Evolutionary conservation across 2,329 filamentous ascomycete genomes (phyloP).

Genomic region (Pyrenochaeta sp.): DNA sequence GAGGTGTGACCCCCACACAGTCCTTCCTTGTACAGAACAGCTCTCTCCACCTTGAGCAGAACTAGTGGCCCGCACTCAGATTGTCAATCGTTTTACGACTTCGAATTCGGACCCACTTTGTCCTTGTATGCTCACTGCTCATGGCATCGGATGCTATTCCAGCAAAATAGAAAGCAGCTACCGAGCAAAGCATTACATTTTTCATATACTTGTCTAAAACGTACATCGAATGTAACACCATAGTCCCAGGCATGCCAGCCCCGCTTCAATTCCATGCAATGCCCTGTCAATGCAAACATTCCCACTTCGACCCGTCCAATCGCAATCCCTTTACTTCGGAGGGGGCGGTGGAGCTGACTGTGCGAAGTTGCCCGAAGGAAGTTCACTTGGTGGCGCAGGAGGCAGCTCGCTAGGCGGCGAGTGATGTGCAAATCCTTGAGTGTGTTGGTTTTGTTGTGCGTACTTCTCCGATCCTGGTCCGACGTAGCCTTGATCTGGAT

Average conservation of each 20-base stretch:
- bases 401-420: background rate
- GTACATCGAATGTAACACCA: background rate
- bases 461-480: background rate
- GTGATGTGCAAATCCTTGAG: background rate
- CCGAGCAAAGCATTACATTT: background rate
- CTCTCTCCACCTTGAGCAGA: background rate
- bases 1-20: background rate
- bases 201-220: background rate
- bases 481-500: slow-evolving; percentile 1
- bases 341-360: background rate
- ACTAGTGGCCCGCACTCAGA: background rate
- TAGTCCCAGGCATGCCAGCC: background rate
- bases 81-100: background rate
- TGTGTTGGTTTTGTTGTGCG: background rate
- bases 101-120: background rate
- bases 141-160: background rate
- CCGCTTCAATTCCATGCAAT: background rate
- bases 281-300: background rate
- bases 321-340: background rate
- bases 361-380: background rate
- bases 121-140: background rate
- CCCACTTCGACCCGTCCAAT: background rate
- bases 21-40: background rate
- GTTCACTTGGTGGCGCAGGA: background rate
- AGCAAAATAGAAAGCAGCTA: background rate